Conservation (phyloP, 148 eudicot species). For the Vaccinium myrtillus region DNA sequence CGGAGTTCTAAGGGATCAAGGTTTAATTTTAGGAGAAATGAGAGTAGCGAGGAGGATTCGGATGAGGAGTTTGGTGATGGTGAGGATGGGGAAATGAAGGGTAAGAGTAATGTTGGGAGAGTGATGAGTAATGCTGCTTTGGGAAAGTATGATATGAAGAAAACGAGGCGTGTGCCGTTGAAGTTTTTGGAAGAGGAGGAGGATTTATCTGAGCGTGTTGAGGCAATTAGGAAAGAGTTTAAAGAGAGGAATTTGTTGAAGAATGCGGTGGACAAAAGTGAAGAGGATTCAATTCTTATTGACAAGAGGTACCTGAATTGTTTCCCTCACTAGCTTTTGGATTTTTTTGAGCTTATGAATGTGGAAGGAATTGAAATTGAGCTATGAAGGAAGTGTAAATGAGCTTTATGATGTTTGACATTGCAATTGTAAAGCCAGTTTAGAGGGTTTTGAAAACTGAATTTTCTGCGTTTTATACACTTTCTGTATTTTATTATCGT, state of each 20-base stretch:
- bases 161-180: slow-evolving; percentile 43
- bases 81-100: slow-evolving; percentile 28
- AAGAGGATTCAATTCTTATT: slow-evolving; percentile 48
- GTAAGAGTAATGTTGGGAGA: slow-evolving; percentile 30
- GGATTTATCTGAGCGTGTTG: slow-evolving; percentile 40
- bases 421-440: background rate
- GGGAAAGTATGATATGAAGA: slow-evolving; percentile 72
- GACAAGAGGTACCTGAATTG: slow-evolving; percentile 55
- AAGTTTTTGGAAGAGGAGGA: slow-evolving; percentile 56
- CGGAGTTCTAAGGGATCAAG: background rate
- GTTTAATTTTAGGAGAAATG: background rate
- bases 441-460: background rate
- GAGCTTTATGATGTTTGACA: background rate
- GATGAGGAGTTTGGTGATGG: slow-evolving; percentile 31
- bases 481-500: background rate
- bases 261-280: slow-evolving; percentile 22
- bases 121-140: slow-evolving; percentile 71
- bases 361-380: background rate
- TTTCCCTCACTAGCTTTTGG: background rate
- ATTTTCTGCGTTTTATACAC: background rate
- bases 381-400: background rate
- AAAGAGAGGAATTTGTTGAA: slow-evolving; percentile 33
- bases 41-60: background rate
- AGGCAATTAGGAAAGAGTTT: slow-evolving; percentile 54
- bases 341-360: background rate